These are phyloP conservation scores for Kodamaea ohmeri DNA, from an alignment of 1,139 yeast genomes.

Conservation along the genomic window DNA sequence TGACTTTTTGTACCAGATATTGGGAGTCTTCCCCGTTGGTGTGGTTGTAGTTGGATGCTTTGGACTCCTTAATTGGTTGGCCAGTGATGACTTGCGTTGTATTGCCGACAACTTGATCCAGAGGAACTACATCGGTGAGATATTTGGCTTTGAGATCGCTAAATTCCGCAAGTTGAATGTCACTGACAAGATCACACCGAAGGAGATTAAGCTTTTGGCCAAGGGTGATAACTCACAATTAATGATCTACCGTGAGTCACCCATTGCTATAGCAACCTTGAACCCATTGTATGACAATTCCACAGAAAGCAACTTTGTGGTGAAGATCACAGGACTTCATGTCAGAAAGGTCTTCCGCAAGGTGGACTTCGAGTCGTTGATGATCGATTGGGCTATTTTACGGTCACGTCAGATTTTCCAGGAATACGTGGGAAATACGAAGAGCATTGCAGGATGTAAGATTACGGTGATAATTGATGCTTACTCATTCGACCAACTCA, in stretches of 20 bases:
- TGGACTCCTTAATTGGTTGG: constrained; percentile 33
- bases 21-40: constrained; percentile 28
- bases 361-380: constrained; percentile 60
- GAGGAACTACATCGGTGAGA: constrained; percentile 31
- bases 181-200: constrained; percentile 14
- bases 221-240: constrained; percentile 50
- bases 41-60: constrained; percentile 24
- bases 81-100: constrained; percentile 45
- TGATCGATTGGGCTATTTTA: constrained; percentile 57
- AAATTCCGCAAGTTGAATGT: constrained; percentile 28
- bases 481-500: constrained; percentile 50
- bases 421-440: constrained; percentile 25
- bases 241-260: constrained; percentile 60
- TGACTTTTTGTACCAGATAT: constrained; percentile 28
- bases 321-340: constrained; percentile 56
- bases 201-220: constrained; percentile 26
- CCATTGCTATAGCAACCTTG: constrained; percentile 59
- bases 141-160: constrained; percentile 56
- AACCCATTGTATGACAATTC: constrained; percentile 36
- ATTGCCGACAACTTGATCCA: constrained; percentile 42
- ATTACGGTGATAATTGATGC: constrained; percentile 39
- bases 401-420: constrained; percentile 45
- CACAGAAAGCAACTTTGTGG: constrained; percentile 37
- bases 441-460: constrained; percentile 27
- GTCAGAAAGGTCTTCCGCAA: constrained; percentile 63